Conservation (phyloP, 2,329 filamentous ascomycete genomes). For the Diaporthe longicolla region DNA sequence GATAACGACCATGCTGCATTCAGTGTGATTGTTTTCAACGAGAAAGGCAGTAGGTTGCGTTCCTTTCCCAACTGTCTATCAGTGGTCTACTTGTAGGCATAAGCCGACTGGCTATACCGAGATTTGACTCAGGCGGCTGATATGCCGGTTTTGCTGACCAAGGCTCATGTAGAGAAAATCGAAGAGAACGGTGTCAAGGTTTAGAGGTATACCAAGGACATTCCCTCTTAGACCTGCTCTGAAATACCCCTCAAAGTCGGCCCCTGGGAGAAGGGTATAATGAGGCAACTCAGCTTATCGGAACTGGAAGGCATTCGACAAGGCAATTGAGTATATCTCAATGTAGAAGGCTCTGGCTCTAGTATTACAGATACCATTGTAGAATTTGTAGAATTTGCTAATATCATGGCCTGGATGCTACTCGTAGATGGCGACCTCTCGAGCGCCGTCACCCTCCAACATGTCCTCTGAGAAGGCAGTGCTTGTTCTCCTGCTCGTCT, state of each 20-base stretch:
- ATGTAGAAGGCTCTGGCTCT: not conserved
- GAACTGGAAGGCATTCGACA: not conserved
- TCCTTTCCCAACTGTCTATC: not conserved
- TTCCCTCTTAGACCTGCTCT: not conserved
- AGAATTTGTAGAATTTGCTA: not conserved
- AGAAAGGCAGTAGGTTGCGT: slow-evolving; percentile 43
- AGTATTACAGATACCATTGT: not conserved
- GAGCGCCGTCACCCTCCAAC: not conserved
- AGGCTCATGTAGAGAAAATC: slow-evolving; percentile 44
- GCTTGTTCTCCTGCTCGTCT: slow-evolving; percentile 30
- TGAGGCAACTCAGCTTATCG: not conserved
- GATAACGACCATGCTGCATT: slow-evolving; percentile 50
- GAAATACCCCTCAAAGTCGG: too few species aligned
- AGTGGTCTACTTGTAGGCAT: not conserved
- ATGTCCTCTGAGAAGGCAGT: slow-evolving; percentile 4
- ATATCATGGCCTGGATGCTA: not conserved
- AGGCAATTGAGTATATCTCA: not conserved
- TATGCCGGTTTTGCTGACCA: slow-evolving; percentile 7
- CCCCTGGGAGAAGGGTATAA: not conserved
- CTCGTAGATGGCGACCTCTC: too few species aligned
- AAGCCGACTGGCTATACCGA: not conserved
- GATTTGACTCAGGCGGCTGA: too few species aligned
- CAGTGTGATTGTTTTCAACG: slow-evolving; percentile 50
- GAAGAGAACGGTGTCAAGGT: slow-evolving; percentile 51
- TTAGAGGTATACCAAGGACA: not conserved